phyloP scores from a whole-genome alignment of 371 early-diverging fungal species.

The Rhizomucor pusillus region DNA sequence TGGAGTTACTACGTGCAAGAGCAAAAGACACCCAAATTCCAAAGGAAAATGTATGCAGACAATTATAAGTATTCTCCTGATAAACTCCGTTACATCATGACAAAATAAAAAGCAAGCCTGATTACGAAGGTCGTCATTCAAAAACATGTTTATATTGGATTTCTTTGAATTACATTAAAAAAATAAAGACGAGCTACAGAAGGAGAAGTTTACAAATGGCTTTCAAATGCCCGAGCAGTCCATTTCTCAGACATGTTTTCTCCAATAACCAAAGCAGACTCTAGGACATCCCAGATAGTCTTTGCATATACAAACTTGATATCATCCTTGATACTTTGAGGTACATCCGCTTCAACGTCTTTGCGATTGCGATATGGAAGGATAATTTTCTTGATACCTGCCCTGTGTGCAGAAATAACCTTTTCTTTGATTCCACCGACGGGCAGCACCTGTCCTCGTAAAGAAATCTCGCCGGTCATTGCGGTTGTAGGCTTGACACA shows the following conservation, averaged over 20 bases:
- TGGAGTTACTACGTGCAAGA: constrained; percentile 90
- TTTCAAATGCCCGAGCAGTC: constrained; percentile 18
- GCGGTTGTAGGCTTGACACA: constrained; percentile 61
- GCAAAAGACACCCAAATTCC: constrained; percentile 71
- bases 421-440: constrained; percentile 90
- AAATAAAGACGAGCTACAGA: too few relatives aligned
- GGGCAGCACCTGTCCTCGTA: constrained; percentile 81
- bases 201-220: constrained; percentile 6
- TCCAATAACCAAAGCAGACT: constrained; percentile 45
- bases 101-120: constrained; percentile 67
- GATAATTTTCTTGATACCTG: constrained; percentile 65
- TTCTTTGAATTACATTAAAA: too few relatives aligned
- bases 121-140: too few relatives aligned
- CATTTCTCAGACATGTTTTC: constrained; percentile 11
- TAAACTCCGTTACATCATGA: constrained; percentile 76
- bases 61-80: constrained; percentile 86
- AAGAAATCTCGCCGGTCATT: constrained; percentile 88
- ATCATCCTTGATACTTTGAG: constrained; percentile 60
- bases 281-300: constrained; percentile 68
- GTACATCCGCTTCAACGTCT: constrained; percentile 68
- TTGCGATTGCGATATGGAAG: constrained; percentile 59
- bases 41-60: constrained; percentile 82
- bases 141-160: too few relatives aligned
- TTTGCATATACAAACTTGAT: constrained; percentile 73
- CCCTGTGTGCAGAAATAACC: constrained; percentile 81